Evolutionary conservation across 2,329 filamentous ascomycete species (phyloP).

Genomic region (Hypoxylon sp.): DNA sequence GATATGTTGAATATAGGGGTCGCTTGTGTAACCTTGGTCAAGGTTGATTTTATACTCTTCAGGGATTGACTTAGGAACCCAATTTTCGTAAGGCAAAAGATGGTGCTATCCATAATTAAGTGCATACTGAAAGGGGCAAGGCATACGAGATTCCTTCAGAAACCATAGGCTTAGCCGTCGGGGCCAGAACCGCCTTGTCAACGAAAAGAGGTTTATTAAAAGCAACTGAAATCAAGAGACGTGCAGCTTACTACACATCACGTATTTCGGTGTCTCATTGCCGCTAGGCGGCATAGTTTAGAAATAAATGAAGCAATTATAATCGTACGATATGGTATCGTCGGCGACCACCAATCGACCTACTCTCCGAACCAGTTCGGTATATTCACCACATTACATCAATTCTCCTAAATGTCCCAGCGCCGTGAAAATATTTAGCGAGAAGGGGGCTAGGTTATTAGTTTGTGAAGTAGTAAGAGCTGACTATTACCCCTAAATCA

Average conservation of each 20-base stretch:
- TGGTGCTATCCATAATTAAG: background rate
- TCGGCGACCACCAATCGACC: background rate
- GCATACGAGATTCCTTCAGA: background rate
- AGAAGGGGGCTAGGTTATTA: background rate
- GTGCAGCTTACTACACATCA: slow-evolving; percentile 12
- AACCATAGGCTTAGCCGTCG: background rate
- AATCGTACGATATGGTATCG: background rate
- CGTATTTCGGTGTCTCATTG: slow-evolving; percentile 5
- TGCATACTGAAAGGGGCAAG: background rate
- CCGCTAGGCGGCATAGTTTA: background rate
- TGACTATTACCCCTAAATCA: background rate
- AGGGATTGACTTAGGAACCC: background rate
- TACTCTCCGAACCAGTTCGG: background rate
- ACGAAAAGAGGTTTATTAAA: background rate
- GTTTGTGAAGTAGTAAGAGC: background rate
- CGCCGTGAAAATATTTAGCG: background rate
- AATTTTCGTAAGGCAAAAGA: background rate
- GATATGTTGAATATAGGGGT: slow-evolving; percentile 15
- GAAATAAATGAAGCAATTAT: background rate
- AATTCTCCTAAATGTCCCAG: background rate
- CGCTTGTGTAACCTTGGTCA: slow-evolving; percentile 6
- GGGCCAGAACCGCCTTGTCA: background rate
- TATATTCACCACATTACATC: background rate
- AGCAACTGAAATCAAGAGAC: background rate
- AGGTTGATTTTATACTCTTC: background rate